Evolutionary conservation across 805 yeast genomes (phyloP).

Genomic region (Wickerhamiella spandovensis): DNA sequence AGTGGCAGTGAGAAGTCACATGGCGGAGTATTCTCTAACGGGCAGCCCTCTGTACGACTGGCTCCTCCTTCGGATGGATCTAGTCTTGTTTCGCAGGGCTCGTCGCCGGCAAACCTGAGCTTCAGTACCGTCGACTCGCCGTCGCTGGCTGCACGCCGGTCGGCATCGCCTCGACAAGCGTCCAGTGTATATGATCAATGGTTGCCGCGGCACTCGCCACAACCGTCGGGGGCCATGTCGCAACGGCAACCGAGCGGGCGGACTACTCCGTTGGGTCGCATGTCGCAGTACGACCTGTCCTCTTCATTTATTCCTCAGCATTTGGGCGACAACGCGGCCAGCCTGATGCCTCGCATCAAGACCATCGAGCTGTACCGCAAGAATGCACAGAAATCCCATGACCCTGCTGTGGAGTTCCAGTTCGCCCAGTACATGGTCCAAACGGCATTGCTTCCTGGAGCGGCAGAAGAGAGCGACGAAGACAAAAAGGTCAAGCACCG

Average conservation of each 20-base stretch:
- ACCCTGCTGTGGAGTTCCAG: constrained; percentile 76
- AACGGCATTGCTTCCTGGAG: constrained; percentile 43
- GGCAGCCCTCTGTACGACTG: neutral
- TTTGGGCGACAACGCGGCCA: constrained; percentile 17
- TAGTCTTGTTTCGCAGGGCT: neutral
- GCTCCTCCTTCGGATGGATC: neutral
- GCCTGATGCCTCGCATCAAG: constrained; percentile 56
- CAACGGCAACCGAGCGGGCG: neutral
- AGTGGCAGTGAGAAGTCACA: neutral
- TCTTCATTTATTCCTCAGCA: constrained; percentile 14
- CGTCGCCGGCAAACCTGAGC: neutral
- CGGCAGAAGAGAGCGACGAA: neutral
- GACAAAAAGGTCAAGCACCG: constrained; percentile 25
- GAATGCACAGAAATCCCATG: constrained; percentile 73
- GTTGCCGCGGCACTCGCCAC: neutral
- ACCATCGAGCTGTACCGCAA: constrained; percentile 78
- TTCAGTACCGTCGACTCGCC: neutral
- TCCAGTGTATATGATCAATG: neutral
- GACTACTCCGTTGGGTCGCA: neutral
- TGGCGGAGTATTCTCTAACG: neutral
- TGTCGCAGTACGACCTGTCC: constrained; percentile 18
- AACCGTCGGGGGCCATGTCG: neutral
- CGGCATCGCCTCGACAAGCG: neutral
- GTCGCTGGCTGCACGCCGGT: neutral
- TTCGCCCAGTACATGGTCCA: constrained; percentile 85